These are phyloP conservation scores for Chrysoporthe puriensis DNA, from an alignment of 2,329 filamentous ascomycete genomes.

Conservation along the genomic window DNA sequence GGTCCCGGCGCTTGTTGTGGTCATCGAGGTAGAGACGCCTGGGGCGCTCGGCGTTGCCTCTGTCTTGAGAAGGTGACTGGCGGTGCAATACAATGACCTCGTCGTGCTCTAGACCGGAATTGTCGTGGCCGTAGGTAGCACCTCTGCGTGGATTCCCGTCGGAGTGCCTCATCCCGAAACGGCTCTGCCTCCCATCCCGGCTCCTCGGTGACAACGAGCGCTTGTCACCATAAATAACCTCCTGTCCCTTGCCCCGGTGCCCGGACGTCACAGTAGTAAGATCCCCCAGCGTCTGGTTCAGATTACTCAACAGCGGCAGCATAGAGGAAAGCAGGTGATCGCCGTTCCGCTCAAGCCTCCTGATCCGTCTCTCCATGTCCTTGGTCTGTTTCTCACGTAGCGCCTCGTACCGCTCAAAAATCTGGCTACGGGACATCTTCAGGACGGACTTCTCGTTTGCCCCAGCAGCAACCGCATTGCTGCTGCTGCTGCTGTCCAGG, in stretches of 20 bases:
- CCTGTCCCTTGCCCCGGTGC: not conserved
- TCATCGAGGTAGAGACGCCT: constrained; percentile 21
- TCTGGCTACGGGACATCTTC: constrained; percentile 22
- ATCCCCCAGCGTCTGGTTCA: constrained; percentile 42
- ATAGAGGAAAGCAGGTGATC: constrained; percentile 51
- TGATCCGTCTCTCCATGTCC: constrained; percentile 53
- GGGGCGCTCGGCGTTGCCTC: constrained; percentile 9
- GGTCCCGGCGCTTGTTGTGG: not conserved
- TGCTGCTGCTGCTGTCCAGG: no score
- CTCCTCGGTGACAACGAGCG: not conserved
- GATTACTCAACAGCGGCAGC: constrained; percentile 48
- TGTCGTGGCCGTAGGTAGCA: not conserved
- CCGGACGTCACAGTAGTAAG: not conserved
- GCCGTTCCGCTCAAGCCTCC: constrained; percentile 50
- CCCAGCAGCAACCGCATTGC: not conserved
- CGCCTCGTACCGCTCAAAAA: constrained; percentile 25
- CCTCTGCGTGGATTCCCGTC: not conserved
- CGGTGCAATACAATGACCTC: constrained; percentile 15
- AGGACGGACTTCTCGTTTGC: constrained; percentile 4
- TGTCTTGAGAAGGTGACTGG: constrained; percentile 5
- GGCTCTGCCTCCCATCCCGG: constrained; percentile 8
- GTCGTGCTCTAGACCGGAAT: constrained; percentile 12
- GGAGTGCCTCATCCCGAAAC: not conserved
- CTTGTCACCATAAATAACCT: not conserved
- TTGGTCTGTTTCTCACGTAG: constrained; percentile 24